Evolutionary conservation across 139 green algal genomes (phyloP).

Genomic region (Trebouxia sp.): DNA sequence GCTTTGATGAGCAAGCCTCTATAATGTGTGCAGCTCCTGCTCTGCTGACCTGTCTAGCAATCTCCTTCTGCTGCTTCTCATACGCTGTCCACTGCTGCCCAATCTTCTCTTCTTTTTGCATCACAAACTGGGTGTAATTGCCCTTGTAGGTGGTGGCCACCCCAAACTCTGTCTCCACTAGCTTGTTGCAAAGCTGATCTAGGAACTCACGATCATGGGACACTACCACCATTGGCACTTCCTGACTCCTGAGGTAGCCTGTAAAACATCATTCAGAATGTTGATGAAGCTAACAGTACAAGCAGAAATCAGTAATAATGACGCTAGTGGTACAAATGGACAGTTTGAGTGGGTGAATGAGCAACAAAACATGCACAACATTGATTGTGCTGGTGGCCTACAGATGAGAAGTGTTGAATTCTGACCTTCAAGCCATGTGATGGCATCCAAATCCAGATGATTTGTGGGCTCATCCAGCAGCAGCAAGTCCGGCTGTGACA

Average conservation of each 20-base stretch:
- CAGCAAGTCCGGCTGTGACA: conserved; percentile 92
- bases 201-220: conserved; percentile 98
- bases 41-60: conserved; percentile 79
- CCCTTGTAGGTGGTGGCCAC: conserved; percentile 80
- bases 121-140: conserved; percentile 58
- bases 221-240: conserved; percentile 96
- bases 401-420: background rate
- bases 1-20: too few relatives aligned
- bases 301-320: background rate
- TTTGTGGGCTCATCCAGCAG: conserved; percentile 99
- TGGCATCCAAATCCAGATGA: conserved; percentile 96
- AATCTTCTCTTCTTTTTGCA: conserved; percentile 63
- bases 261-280: too few relatives aligned
- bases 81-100: conserved; percentile 84
- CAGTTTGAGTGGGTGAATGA: too few relatives aligned
- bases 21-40: too few relatives aligned
- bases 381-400: background rate
- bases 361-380: too few relatives aligned
- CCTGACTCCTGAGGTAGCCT: conserved; percentile 81
- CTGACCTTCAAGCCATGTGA: conserved; percentile 94
- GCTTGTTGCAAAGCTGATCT: conserved; percentile 93
- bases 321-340: background rate
- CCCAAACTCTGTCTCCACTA: conserved; percentile 96
- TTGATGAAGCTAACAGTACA: too few relatives aligned
- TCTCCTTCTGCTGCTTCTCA: conserved; percentile 98